Base-by-base conservation (phyloP, 2,329 filamentous ascomycete species). In the Ophiostoma sp. region DNA sequence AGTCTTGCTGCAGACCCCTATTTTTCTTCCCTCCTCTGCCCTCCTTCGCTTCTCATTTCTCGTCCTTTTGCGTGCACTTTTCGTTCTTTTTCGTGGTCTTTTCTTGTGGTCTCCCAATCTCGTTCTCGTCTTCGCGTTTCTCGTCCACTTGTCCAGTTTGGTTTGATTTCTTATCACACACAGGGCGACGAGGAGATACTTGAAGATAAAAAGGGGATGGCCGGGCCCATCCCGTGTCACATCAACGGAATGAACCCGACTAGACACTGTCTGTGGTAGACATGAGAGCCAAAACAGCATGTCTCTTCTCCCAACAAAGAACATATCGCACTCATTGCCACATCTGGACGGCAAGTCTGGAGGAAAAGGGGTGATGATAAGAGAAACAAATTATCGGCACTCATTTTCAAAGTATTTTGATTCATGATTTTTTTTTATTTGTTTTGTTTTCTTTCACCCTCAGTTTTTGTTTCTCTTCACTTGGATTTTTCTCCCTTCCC, bases 1-100 rank as follows among this genome's bases (percentile, higher is more conserved):
- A 66, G 42, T 73, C 61, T 19, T 45, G n/a, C 57, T 75, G 72
- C 73, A 75, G 9, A 52, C 73, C 75, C 75, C 74, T 72, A 72
- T 75, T 74, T 19, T 25, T 22, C 22, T 12, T n/a, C 57, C 28
- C 42, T 57, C 50, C 12, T 45, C 15, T 19, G 36, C 19, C 9
- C 57, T 36, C 57, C n/a, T 25, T 39, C 33, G 9, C 55, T 50
- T 50, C 3, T 52, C 25, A 2, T 12, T 36, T 71, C 17, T 52
- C 45, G 28, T 52, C 45, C 15, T 64, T 69, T 69, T 42, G 42
- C 15, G 17, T 7, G 7, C 11, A 6, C 25, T 63, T 45, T 63
- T 63, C 42, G 55, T 48, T 48, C 42, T 48, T 48, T 48, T 48
- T 48, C 42, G 42, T 48, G 15, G 42, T 17, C 15, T 48, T 48